A percentile compares a stretch with the other conserved stretches of the same genome.
phyloP scores from a whole-genome alignment of 129 eudicot species.

The Erigeron canadensis region DNA sequence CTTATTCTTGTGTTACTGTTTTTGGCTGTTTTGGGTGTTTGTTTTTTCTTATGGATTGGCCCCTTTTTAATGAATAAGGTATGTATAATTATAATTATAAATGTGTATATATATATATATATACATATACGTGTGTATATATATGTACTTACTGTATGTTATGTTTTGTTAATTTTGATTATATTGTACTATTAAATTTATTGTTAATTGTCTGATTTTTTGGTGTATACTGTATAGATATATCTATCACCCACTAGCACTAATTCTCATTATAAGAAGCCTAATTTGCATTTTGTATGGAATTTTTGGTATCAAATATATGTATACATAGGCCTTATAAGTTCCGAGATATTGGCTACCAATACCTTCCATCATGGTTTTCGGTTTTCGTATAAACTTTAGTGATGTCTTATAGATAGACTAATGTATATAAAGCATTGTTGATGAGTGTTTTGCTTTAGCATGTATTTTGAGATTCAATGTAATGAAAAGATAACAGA shows the following conservation, averaged over 20 bases:
- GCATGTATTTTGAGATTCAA: too few species aligned
- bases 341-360: not conserved
- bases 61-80: slow-evolving; percentile 95
- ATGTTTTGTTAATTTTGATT: not conserved
- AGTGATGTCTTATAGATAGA: not conserved
- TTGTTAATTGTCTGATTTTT: not conserved
- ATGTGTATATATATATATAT: too few species aligned
- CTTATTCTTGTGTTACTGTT: slow-evolving; percentile 53
- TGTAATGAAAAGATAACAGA: too few species aligned
- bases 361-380: not conserved
- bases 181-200: not conserved
- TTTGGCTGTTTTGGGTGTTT: slow-evolving; percentile 63
- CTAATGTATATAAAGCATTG: too few species aligned
- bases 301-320: not conserved
- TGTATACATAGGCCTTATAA: not conserved
- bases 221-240: not conserved
- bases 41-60: slow-evolving; percentile 77
- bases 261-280: not conserved
- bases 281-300: not conserved
- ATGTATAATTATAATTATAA: not conserved
- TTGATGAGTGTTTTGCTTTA: too few species aligned
- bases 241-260: not conserved
- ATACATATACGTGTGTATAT: too few species aligned
- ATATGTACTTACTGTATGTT: not conserved
- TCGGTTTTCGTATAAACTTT: too few species aligned